Conservation (phyloP, 2,329 filamentous ascomycete genomes). For the Helotiales sp. region DNA sequence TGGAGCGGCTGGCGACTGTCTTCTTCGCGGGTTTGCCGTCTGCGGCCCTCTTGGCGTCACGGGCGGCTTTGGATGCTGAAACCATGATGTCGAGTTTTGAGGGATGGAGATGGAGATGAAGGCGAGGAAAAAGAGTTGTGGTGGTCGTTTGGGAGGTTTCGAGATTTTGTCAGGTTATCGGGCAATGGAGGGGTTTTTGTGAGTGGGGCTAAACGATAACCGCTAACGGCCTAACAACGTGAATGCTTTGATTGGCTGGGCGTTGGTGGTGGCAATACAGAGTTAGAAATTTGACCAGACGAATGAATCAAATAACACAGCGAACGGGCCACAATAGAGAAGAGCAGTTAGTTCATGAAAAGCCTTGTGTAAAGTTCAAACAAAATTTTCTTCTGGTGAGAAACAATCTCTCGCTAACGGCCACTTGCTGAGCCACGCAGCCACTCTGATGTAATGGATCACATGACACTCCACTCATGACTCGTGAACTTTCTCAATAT, state of each 20-base stretch:
- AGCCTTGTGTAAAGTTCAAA: neutral
- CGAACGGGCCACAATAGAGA: no score
- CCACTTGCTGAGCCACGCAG: conserved; percentile 1
- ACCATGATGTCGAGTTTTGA: conserved; percentile 56
- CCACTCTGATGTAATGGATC: conserved; percentile 9
- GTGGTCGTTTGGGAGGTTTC: neutral
- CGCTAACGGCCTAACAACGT: neutral
- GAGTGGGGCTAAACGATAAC: neutral
- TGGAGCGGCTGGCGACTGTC: conserved; percentile 68
- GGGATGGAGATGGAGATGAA: neutral
- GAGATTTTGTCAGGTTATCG: conserved; percentile 10
- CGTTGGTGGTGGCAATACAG: neutral
- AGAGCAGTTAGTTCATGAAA: no score
- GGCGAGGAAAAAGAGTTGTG: neutral
- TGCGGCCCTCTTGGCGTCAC: conserved; percentile 72
- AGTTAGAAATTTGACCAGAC: neutral
- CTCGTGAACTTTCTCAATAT: neutral
- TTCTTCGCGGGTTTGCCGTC: conserved; percentile 79
- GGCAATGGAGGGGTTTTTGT: neutral
- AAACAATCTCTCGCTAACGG: neutral
- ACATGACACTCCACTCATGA: neutral
- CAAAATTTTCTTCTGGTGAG: conserved; percentile 3
- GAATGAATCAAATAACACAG: neutral
- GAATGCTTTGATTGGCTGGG: neutral
- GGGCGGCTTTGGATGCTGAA: conserved; percentile 73